Evolutionary conservation across 2,329 filamentous ascomycete species (phyloP).

Genomic region (Geosmithia putterillii): DNA sequence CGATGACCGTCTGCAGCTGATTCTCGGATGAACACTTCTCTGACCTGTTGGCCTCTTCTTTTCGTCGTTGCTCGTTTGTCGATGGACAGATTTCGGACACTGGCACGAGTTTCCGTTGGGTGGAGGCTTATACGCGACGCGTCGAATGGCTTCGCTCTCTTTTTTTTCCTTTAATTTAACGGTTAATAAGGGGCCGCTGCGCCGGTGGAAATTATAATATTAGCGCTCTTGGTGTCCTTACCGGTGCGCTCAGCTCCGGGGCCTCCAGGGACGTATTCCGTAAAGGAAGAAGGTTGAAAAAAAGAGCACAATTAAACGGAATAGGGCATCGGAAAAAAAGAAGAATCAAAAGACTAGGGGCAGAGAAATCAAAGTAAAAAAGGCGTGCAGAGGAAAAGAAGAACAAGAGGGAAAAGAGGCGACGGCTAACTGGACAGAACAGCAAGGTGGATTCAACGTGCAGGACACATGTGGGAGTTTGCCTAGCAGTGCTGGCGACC

Average conservation of each 20-base stretch:
- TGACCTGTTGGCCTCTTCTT: conserved; percentile 4
- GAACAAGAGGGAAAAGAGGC: conserved; percentile 6
- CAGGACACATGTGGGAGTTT: conserved; percentile 7
- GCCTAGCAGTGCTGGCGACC: conserved; percentile 1
- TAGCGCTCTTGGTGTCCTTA: background rate
- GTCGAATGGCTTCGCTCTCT: background rate
- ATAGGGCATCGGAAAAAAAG: conserved; percentile 4
- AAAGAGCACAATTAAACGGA: conserved; percentile 1
- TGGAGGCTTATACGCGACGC: conserved; percentile 2
- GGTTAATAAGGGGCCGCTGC: background rate
- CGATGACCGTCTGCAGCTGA: conserved; percentile 46
- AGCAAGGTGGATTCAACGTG: conserved; percentile 10
- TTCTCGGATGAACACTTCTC: conserved; percentile 24
- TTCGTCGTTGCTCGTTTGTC: background rate
- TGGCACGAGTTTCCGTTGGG: background rate
- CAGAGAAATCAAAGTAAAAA: conserved; percentile 6
- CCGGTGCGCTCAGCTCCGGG: background rate
- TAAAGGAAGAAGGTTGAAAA: background rate
- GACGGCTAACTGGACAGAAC: conserved; percentile 10
- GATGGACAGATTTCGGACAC: background rate
- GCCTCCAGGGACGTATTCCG: too few relatives aligned
- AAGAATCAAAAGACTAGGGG: too few relatives aligned
- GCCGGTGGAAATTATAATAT: background rate
- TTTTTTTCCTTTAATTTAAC: conserved; percentile 1
- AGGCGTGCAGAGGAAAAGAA: background rate